A percentile compares a stretch with the other conserved stretches of the same genome.
phyloP scores from a whole-genome alignment of 1,139 yeast genomes.

The Candida freyschussii region DNA sequence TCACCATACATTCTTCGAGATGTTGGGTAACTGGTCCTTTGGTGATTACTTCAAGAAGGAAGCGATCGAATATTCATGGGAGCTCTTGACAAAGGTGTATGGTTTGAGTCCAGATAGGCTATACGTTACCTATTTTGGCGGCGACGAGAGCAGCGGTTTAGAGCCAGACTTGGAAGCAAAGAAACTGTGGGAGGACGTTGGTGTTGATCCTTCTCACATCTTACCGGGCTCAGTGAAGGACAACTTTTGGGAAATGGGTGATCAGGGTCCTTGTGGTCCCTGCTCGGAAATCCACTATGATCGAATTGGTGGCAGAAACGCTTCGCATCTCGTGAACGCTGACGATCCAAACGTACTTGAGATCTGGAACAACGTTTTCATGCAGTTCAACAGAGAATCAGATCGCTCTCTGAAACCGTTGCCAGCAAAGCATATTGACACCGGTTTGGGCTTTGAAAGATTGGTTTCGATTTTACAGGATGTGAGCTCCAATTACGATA shows the following conservation, averaged over 20 bases:
- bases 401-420: conserved; percentile 75
- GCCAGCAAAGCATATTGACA: conserved; percentile 93
- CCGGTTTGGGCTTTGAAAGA: conserved; percentile 99
- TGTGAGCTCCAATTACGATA: conserved; percentile 89
- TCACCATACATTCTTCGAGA: conserved; percentile 97
- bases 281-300: conserved; percentile 97
- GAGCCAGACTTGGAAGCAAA: conserved; percentile 94
- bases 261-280: conserved; percentile 99
- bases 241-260: conserved; percentile 99
- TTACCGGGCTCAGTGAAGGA: conserved; percentile 87
- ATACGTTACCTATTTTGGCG: conserved; percentile 94
- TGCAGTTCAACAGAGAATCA: conserved; percentile 92
- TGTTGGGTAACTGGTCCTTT: conserved; percentile 99
- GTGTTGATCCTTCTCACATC: conserved; percentile 88
- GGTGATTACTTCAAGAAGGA: conserved; percentile 97
- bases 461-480: conserved; percentile 90
- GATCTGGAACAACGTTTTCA: conserved; percentile 96
- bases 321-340: conserved; percentile 80
- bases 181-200: conserved; percentile 77
- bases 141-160: conserved; percentile 78
- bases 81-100: conserved; percentile 76
- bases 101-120: conserved; percentile 73
- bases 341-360: conserved; percentile 98
- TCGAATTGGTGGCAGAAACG: conserved; percentile 96
- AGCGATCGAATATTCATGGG: conserved; percentile 89